Evolutionary conservation across 2,329 filamentous ascomycete species (phyloP).

Genomic region (Canariomyces notabilis): DNA sequence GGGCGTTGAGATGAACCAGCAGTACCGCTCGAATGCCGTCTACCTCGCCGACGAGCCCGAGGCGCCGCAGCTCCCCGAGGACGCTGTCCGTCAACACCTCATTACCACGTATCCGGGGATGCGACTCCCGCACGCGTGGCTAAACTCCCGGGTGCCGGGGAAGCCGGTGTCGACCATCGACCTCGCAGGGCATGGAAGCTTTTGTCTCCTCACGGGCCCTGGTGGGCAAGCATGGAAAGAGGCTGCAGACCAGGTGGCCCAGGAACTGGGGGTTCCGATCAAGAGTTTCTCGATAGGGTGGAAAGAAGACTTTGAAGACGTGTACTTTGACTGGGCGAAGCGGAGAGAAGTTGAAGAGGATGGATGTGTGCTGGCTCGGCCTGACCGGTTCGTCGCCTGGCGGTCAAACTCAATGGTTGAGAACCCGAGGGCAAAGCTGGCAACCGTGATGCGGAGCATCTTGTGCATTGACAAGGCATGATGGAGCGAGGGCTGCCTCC

Average conservation of each 20-base stretch:
- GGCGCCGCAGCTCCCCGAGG: constrained; percentile 26
- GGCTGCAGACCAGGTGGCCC: constrained; percentile 38
- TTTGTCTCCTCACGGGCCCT: constrained; percentile 46
- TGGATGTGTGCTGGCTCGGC: constrained; percentile 52
- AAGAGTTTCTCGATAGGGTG: constrained; percentile 49
- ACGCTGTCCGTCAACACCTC: constrained; percentile 36
- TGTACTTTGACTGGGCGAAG: constrained; percentile 54
- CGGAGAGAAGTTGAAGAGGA: constrained; percentile 49
- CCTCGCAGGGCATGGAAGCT: constrained; percentile 49
- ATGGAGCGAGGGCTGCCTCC: too few species aligned
- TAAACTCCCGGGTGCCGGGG: constrained; percentile 43
- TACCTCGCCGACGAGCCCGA: constrained; percentile 38
- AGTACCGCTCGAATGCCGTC: constrained; percentile 43
- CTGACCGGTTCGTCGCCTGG: constrained; percentile 56
- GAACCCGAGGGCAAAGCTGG: constrained; percentile 13
- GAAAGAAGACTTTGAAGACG: constrained; percentile 53
- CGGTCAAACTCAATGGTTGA: constrained; percentile 16
- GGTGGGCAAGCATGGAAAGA: constrained; percentile 49
- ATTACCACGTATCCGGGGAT: constrained; percentile 52
- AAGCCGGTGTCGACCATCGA: constrained; percentile 51
- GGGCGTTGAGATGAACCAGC: constrained; percentile 55
- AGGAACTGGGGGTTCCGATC: constrained; percentile 41
- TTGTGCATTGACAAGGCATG: constrained; percentile 4
- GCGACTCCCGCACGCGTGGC: constrained; percentile 57
- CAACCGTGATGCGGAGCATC: constrained; percentile 14